Evolutionary conservation across 2,329 filamentous ascomycete genomes (phyloP), one percentile per base, ranked within the genome.

Genomic region (Diaporthe citrichinensis): DNA sequence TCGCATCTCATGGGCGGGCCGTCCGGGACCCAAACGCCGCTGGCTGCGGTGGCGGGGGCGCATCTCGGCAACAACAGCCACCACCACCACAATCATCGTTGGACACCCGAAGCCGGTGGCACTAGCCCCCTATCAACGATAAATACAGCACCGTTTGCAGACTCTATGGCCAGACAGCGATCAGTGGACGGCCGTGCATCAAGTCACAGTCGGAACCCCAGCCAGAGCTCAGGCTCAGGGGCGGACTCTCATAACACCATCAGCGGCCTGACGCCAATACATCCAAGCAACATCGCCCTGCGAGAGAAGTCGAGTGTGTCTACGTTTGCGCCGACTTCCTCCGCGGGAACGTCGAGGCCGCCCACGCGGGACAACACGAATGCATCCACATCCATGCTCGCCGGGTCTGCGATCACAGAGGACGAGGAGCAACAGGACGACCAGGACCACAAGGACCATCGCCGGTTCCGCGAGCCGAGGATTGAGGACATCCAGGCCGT

Each of bases 401-500:
- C 71, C 4, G 85, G 82, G 3, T 85, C 85, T 4, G 84, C 85
- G 6, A 81, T 87, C 10, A 82, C 81, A 10, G 84, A 86, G 68
- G 84, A 85, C 23, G 81, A 84, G 4, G 83, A 83, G 44, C 80
- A 81, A 44, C 39, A 53, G 71, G 65, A 74, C 44, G 57, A 67
- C 28, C 41, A 53, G 53, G 53, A 55, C 76, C 77, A 55, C 71
- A 34, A 78, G 34, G 78, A 77, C 53, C 65, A 77, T 34, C 80
- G 77, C 36, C 79, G 89, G 73, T 90, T 93, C 81, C 90, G 92
- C 34, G 95, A 98, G 82, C 93, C 92, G 6, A 91, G 93, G 36
- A 90, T 94, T 3, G 95, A 98, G 78, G 97, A 99, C 81, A 89
- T 98, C 72, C 97, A 99, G 83, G 94, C 98, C 67, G 94, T 98